Percentiles rank a stretch among this genome's conserved stretches.
Conservation (phyloP, 1,284 basidiomycete species). For the Cutaneotrichosporon curvatum region DNA sequence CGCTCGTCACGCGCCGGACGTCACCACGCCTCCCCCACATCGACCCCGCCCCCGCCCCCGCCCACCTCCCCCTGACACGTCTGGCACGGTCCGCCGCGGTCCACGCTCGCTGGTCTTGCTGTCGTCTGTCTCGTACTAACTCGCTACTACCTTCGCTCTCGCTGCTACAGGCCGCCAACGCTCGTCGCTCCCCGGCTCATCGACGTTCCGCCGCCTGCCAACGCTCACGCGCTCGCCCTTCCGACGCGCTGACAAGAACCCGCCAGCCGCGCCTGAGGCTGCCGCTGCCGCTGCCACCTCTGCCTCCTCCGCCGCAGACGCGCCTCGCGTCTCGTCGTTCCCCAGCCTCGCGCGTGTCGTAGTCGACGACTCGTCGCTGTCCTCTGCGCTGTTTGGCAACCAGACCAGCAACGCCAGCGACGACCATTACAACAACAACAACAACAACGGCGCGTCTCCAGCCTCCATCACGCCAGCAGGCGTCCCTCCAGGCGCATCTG, state of each 20-base stretch:
- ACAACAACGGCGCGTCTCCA: not conserved
- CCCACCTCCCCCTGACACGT: too few relatives aligned
- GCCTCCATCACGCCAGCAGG: too few relatives aligned
- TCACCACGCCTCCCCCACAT: too few relatives aligned
- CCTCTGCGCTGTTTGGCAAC: constrained; percentile 15
- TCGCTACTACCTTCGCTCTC: not conserved
- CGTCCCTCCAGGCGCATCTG: not conserved
- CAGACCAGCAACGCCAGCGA: constrained; percentile 2
- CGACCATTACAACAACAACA: not conserved
- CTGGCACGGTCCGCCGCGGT: too few relatives aligned
- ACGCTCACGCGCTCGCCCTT: constrained; percentile 30
- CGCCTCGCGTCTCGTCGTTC: constrained; percentile 11
- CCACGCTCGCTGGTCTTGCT: not conserved
- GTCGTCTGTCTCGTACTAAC: not conserved
- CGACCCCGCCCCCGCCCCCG: too few relatives aligned
- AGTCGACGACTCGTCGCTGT: constrained; percentile 18
- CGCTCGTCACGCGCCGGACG: too few relatives aligned
- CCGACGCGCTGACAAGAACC: constrained; percentile 23
- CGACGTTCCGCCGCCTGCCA: constrained; percentile 32
- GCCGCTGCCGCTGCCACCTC: not conserved
- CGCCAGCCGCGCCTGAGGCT: not conserved
- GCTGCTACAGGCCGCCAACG: constrained; percentile 15
- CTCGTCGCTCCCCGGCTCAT: constrained; percentile 24
- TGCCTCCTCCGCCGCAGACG: not conserved
- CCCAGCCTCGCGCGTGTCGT: constrained; percentile 15